Conservation (phyloP, 768 basidiomycete genomes). For the Russula sp. region DNA sequence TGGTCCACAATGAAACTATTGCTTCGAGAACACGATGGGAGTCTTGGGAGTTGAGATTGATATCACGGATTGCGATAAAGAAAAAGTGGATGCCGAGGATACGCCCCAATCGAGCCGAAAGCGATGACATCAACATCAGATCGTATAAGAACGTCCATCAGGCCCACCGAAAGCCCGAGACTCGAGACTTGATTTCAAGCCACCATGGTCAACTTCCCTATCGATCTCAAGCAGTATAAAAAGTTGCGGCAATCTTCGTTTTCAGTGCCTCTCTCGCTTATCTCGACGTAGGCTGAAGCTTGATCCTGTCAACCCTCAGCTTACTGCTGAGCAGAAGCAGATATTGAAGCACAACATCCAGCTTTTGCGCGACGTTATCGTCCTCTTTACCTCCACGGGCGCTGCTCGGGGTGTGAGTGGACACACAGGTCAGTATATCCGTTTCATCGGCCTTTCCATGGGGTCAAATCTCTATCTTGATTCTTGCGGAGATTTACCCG, state of each 20-base stretch:
- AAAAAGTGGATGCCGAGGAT: no score
- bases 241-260: conserved; percentile 10
- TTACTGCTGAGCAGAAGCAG: conserved; percentile 60
- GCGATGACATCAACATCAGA: not conserved
- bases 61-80: no score
- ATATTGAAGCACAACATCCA: conserved; percentile 67
- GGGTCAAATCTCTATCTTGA: not conserved
- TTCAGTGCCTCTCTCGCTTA: not conserved
- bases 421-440: conserved; percentile 58
- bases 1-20: not conserved
- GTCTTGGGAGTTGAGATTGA: no score
- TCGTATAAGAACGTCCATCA: not conserved
- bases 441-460: not conserved
- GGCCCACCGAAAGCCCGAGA: not conserved
- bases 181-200: conserved; percentile 9
- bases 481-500: not conserved
- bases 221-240: conserved; percentile 28
- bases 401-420: conserved; percentile 84
- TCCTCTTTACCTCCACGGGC: conserved; percentile 83
- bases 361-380: conserved; percentile 79
- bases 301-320: conserved; percentile 62
- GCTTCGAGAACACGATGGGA: not conserved
- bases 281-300: conserved; percentile 54
- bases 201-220: conserved; percentile 30
- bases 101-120: not conserved